Evolutionary conservation across 2,329 filamentous ascomycete species (phyloP).

Genomic region (Epichloe uncinata): DNA sequence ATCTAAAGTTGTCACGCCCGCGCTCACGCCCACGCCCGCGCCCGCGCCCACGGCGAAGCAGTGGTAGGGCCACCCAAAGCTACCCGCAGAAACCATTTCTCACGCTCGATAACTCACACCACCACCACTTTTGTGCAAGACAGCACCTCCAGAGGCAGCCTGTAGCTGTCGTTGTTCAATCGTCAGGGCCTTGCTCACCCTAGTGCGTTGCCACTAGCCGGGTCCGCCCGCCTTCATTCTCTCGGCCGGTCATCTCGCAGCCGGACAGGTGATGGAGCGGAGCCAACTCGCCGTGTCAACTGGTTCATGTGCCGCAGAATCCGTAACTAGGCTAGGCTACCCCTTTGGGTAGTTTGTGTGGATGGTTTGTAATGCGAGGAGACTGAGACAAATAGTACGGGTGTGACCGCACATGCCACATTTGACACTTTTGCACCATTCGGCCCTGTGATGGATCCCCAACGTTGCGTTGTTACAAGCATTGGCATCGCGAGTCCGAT

Average conservation of each 20-base stretch:
- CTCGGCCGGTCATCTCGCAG: not conserved
- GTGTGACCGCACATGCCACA: slow-evolving; percentile 1
- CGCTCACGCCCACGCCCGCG: not conserved
- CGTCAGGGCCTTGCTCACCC: too few species aligned
- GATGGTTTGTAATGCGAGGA: not conserved
- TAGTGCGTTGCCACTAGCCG: not conserved
- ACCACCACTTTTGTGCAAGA: not conserved
- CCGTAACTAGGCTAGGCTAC: not conserved
- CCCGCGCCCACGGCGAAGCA: not conserved
- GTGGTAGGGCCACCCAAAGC: not conserved
- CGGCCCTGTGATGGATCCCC: not conserved
- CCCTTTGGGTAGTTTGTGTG: not conserved
- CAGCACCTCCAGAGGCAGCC: not conserved
- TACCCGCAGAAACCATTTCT: slow-evolving; percentile 1
- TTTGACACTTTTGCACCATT: not conserved
- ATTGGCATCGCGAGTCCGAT: not conserved
- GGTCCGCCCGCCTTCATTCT: not conserved
- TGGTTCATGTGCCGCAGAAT: not conserved
- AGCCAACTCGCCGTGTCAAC: not conserved
- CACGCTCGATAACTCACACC: not conserved
- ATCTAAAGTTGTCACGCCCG: not conserved
- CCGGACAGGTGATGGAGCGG: not conserved
- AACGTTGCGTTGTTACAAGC: not conserved
- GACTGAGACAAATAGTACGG: not conserved
- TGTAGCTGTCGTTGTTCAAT: too few species aligned